Conservation (phyloP, 176 grass and related monocot genomes). For the Avena sativa region DNA sequence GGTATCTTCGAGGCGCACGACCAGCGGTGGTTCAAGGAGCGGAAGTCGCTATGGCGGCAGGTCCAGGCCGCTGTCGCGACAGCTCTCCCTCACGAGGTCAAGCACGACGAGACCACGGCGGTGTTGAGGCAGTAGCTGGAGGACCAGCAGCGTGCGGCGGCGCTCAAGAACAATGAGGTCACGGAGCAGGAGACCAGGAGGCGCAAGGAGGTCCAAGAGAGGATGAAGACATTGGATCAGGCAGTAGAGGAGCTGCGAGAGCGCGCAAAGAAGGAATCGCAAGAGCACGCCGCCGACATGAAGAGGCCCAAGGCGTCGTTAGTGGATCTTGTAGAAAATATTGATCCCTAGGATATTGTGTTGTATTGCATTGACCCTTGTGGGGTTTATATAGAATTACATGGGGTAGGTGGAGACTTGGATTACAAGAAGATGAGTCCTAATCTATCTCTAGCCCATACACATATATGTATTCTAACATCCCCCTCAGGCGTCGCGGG, state of each 20-base stretch:
- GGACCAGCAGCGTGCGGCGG: slow-evolving; percentile 42
- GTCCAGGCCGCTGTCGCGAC: slow-evolving; percentile 65
- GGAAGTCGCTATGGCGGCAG: slow-evolving; percentile 63
- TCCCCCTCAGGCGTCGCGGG: too few species aligned
- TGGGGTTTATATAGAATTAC: too few species aligned
- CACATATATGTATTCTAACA: too few species aligned
- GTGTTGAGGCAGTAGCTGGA: slow-evolving; percentile 56
- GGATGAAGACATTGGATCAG: slow-evolving; percentile 43
- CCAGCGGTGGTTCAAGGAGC: slow-evolving; percentile 73
- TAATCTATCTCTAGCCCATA: too few species aligned
- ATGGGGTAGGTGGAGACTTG: too few species aligned
- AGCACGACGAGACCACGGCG: slow-evolving; percentile 48
- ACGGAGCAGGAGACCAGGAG: slow-evolving; percentile 50
- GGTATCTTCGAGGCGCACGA: slow-evolving; percentile 74
- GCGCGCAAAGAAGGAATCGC: slow-evolving; percentile 41
- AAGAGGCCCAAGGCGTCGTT: slow-evolving; percentile 77
- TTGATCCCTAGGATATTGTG: too few species aligned
- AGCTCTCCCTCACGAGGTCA: slow-evolving; percentile 48
- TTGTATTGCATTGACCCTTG: too few species aligned
- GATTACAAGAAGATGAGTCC: too few species aligned
- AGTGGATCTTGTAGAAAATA: slow-evolving; percentile 50
- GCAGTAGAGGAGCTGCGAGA: slow-evolving; percentile 46
- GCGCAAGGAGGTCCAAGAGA: slow-evolving; percentile 53
- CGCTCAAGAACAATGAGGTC: slow-evolving; percentile 48
- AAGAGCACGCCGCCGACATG: slow-evolving; percentile 59